Evolutionary conservation across 1,284 basidiomycete species (phyloP).

Genomic region (Singerocomus inundabilis): DNA sequence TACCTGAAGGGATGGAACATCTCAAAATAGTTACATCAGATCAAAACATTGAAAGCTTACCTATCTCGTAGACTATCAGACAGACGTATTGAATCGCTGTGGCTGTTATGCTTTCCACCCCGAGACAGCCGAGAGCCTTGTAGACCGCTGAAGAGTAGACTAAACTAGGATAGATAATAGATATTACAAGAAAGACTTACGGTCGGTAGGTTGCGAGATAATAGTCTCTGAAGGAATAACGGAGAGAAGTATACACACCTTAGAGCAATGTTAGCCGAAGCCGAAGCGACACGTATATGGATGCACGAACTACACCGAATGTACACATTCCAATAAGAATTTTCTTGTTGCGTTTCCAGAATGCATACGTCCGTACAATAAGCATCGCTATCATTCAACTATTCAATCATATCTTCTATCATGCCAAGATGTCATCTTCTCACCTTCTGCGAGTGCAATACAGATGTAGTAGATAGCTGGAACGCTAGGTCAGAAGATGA

Average conservation of each 20-base stretch:
- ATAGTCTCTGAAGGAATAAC: conserved; percentile 16
- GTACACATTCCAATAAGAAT: conserved; percentile 17
- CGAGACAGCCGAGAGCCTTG: conserved; percentile 13
- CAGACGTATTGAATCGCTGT: conserved; percentile 11
- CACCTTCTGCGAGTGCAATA: conserved; percentile 19
- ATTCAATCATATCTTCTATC: background rate
- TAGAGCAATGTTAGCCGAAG: background rate
- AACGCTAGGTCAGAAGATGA: background rate
- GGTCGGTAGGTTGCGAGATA: background rate
- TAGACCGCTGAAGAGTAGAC: conserved; percentile 12
- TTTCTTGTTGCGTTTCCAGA: conserved; percentile 21
- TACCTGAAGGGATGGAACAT: conserved; percentile 7
- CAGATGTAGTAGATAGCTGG: conserved; percentile 22
- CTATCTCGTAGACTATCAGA: conserved; percentile 19
- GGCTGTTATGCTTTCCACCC: conserved; percentile 5
- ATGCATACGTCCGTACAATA: conserved; percentile 24
- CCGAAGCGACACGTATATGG: background rate
- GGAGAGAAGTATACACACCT: conserved; percentile 11
- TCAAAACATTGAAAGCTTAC: background rate
- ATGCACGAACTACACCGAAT: conserved; percentile 15
- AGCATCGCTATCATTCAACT: conserved; percentile 16
- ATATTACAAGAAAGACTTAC: conserved; percentile 2
- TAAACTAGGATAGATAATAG: background rate
- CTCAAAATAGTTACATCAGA: background rate
- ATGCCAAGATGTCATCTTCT: background rate